These are phyloP conservation scores for Nigrospora osmanthi DNA, from an alignment of 2,329 filamentous ascomycete genomes.

Conservation along the genomic window DNA sequence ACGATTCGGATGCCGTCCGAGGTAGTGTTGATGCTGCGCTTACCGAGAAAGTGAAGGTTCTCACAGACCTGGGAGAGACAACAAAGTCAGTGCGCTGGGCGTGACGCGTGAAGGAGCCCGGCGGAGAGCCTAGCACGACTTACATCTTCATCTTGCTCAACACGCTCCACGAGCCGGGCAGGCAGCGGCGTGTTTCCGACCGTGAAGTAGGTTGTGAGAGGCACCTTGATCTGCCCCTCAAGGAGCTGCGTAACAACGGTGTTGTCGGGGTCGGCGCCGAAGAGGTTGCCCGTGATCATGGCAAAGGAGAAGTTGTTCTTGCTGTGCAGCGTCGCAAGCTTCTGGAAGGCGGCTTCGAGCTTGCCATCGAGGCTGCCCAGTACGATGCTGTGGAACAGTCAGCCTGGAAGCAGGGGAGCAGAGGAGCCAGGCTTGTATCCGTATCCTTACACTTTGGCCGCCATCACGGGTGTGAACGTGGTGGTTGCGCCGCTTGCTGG, in stretches of 20 bases:
- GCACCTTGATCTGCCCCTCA: constrained; percentile 62
- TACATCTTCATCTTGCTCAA: constrained; percentile 60
- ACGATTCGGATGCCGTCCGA: constrained; percentile 83
- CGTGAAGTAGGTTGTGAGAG: constrained; percentile 86
- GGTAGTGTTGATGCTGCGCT: constrained; percentile 80
- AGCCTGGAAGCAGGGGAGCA: background rate
- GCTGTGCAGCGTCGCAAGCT: constrained; percentile 69
- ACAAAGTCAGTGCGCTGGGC: background rate
- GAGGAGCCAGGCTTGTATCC: background rate
- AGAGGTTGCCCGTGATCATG: constrained; percentile 78
- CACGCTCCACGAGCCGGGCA: constrained; percentile 58
- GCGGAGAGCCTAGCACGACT: constrained; percentile 8
- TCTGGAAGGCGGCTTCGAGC: constrained; percentile 67
- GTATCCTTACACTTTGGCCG: constrained; percentile 38
- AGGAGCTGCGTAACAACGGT: constrained; percentile 59
- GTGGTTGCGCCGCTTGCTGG: too few relatives aligned
- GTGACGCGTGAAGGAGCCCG: background rate
- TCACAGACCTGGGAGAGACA: constrained; percentile 53
- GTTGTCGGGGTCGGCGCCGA: constrained; percentile 53
- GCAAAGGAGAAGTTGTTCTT: constrained; percentile 88
- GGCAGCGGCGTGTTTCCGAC: constrained; percentile 71
- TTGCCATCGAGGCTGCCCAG: constrained; percentile 78
- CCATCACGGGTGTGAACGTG: constrained; percentile 23
- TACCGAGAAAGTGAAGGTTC: constrained; percentile 88
- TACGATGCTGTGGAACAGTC: constrained; percentile 52